Base-by-base conservation (phyloP, 331 rosid genomes). In the Saraca asoca region DNA sequence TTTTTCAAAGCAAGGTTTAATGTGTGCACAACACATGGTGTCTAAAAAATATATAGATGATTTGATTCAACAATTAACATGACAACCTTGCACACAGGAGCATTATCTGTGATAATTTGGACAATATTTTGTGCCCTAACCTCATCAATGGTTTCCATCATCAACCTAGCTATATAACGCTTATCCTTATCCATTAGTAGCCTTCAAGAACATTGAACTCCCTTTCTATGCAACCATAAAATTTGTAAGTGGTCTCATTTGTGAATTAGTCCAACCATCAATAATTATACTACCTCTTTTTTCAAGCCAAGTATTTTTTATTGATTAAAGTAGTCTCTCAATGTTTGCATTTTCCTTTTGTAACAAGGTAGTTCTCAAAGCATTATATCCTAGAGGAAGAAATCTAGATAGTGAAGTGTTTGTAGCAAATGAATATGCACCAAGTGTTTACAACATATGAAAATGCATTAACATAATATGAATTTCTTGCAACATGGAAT, bases 401-500 rank as follows among this genome's bases (percentile, higher is more conserved):
- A 46, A 63, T 11, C 16, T 41, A 66, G n/a, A 51, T 12, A 0
- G 0, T 35, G 43, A n/a, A n/a, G n/a, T n/a, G 20, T n/a, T 52
- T 0, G 62, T 13, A 19, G 1, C 16, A 52, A 53, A 52, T 7
- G 62, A 7, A n/a, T 7, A 38, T 11, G 62, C 48, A n/a, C 29
- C n/a, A n/a, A n/a, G n/a, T n/a, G n/a, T n/a, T n/a, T n/a, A n/a
- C n/a, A n/a, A n/a, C n/a, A n/a, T n/a, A n/a, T n/a, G n/a, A n/a
- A n/a, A n/a, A n/a, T n/a, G n/a, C n/a, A n/a, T n/a, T 52, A 17
- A 66, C 20, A 39, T 29, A 66, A 7, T 39, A 5, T 11, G 8
- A 53, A 24, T 39, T 65, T 53, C 53, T 20, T 18, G 41, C 52
- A 37, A 51, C 5, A 20, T 52, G 24, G 5, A 66, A 66, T 4